These are phyloP conservation scores for Pisolithus microcarpus DNA, from an alignment of 768 basidiomycete species.

Conservation along the genomic window DNA sequence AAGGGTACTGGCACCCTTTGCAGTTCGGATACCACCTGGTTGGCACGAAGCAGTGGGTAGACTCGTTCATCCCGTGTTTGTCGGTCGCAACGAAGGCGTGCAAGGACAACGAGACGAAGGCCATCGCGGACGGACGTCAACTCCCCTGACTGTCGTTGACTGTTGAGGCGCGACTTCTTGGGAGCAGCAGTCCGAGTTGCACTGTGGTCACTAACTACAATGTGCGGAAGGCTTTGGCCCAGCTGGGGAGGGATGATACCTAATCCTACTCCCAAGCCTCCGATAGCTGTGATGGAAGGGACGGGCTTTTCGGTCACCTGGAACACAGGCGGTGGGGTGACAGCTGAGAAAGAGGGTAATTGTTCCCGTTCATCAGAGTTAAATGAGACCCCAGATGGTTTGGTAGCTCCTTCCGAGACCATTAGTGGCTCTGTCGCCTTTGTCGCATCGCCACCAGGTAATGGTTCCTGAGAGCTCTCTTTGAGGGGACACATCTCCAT, in stretches of 20 bases:
- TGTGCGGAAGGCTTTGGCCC: slow-evolving; percentile 12
- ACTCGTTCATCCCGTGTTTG: slow-evolving; percentile 59
- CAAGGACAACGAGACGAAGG: slow-evolving; percentile 55
- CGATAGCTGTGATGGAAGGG: slow-evolving; percentile 8
- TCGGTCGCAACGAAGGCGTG: slow-evolving; percentile 50
- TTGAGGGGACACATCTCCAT: slow-evolving; percentile 2
- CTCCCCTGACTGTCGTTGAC: slow-evolving; percentile 10
- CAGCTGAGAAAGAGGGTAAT: slow-evolving; percentile 9
- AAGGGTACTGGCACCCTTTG: slow-evolving; percentile 21
- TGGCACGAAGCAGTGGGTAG: slow-evolving; percentile 55
- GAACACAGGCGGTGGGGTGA: slow-evolving; percentile 8
- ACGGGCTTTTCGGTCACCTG: slow-evolving; percentile 11
- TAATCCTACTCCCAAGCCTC: slow-evolving; percentile 5
- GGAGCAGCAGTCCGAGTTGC: slow-evolving; percentile 6
- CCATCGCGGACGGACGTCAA: slow-evolving; percentile 48
- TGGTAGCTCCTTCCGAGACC: slow-evolving; percentile 8
- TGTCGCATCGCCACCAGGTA: slow-evolving; percentile 3
- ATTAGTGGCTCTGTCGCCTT: slow-evolving; percentile 3
- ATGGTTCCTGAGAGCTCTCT: slow-evolving; percentile 4
- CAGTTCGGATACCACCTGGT: slow-evolving; percentile 38
- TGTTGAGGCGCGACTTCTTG: slow-evolving; percentile 1
- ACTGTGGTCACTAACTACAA: slow-evolving; percentile 26
- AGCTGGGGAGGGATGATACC: slow-evolving; percentile 6
- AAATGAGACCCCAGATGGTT: slow-evolving; percentile 6
- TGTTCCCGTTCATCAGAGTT: slow-evolving; percentile 4